These are phyloP conservation scores for Fusarium redolens DNA, from an alignment of 2,329 filamentous ascomycete species.

Conservation along the genomic window DNA sequence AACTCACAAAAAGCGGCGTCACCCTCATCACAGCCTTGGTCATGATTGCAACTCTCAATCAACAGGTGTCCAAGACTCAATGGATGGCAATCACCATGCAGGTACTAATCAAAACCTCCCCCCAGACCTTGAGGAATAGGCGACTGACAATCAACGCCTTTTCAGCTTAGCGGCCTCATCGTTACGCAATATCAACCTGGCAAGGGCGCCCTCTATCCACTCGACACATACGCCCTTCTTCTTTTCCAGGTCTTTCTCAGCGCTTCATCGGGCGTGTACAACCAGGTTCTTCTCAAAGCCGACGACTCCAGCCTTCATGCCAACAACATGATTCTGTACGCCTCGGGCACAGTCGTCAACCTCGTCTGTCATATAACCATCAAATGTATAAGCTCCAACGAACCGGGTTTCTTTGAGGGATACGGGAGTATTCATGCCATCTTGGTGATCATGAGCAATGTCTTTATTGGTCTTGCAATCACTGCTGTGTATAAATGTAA, in stretches of 20 bases:
- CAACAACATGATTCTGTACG: not conserved
- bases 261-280: not conserved
- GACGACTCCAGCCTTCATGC: not conserved
- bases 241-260: not conserved
- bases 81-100: slow-evolving; percentile 3
- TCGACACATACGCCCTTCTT: not conserved
- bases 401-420: not conserved
- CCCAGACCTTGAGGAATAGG: accelerated
- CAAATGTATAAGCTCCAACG: not conserved
- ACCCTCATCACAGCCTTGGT: not conserved
- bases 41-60: not conserved
- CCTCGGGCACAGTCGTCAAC: not conserved
- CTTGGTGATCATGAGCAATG: not conserved
- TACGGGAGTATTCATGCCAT: not conserved
- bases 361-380: not conserved
- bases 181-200: not conserved
- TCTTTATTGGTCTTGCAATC: not conserved
- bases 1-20: not conserved
- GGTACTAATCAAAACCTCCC: not conserved
- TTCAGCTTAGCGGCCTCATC: not conserved
- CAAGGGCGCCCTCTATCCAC: not conserved
- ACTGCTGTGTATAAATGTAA: not conserved
- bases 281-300: not conserved
- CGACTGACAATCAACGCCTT: accelerated
- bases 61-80: not conserved